phyloP scores from a whole-genome alignment of 331 rosid species.

The Cydonia oblonga region DNA sequence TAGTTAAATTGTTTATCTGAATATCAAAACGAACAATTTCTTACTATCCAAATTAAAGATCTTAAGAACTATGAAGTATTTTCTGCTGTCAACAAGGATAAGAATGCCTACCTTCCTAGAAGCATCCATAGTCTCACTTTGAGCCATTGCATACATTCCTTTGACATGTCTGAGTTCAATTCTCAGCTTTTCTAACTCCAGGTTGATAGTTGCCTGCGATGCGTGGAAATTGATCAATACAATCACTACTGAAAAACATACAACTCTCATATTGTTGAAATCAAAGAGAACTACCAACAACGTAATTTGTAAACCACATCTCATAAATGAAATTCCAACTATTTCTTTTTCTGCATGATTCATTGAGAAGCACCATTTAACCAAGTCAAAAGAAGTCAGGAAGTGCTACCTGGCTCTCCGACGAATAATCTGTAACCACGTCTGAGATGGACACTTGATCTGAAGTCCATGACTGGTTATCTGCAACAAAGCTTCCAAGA shows the following conservation, averaged over 20 bases:
- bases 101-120: slow-evolving; percentile 48
- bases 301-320: neutral
- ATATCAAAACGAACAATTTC: slow-evolving; percentile 14
- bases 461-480: slow-evolving; percentile 32
- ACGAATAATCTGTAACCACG: slow-evolving; percentile 19
- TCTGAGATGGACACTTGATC: slow-evolving; percentile 40
- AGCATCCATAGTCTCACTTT: slow-evolving; percentile 61
- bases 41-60: slow-evolving; percentile 8
- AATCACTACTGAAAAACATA: neutral
- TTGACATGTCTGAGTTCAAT: slow-evolving; percentile 73
- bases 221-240: neutral
- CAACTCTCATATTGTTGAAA: neutral
- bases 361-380: slow-evolving; percentile 5
- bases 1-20: slow-evolving; percentile 51
- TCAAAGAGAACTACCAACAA: neutral
- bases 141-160: slow-evolving; percentile 79
- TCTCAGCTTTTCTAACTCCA: slow-evolving; percentile 84
- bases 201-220: slow-evolving; percentile 43
- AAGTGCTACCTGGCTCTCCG: slow-evolving; percentile 51
- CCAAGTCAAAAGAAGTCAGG: slow-evolving; percentile 6
- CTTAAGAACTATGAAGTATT: slow-evolving; percentile 3
- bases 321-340: neutral
- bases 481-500: slow-evolving; percentile 34
- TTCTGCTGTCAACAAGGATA: slow-evolving; percentile 6
- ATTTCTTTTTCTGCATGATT: neutral